phyloP scores from a whole-genome alignment of 1,284 basidiomycete genomes.

The Ceratobasidium sp. region DNA sequence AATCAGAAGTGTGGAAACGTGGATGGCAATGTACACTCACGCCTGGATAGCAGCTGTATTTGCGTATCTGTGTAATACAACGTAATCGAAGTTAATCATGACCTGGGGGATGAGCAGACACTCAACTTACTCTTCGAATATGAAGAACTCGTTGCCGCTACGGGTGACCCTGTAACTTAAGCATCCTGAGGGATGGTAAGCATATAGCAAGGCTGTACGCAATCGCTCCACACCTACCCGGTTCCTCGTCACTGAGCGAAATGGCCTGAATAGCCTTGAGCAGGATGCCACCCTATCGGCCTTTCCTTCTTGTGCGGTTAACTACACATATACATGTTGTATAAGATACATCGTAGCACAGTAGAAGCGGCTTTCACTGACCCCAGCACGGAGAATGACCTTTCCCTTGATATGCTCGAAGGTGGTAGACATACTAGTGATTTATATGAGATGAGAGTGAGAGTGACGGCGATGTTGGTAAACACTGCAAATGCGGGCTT shows the following conservation, averaged over 20 bases:
- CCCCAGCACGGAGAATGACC: slow-evolving; percentile 5
- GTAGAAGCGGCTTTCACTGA: neutral
- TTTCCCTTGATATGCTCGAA: neutral
- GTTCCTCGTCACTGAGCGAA: neutral
- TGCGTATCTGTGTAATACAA: neutral
- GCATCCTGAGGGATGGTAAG: neutral
- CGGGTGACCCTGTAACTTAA: neutral
- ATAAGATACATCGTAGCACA: neutral
- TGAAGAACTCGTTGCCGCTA: slow-evolving; percentile 9
- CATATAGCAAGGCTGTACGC: neutral
- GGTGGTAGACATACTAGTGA: neutral
- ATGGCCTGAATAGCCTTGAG: neutral
- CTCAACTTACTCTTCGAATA: slow-evolving; percentile 21
- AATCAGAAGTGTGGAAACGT: neutral
- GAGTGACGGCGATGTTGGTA: neutral
- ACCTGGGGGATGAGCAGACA: neutral
- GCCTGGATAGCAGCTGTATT: neutral
- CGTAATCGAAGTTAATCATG: neutral
- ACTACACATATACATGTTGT: neutral
- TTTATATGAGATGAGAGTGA: neutral
- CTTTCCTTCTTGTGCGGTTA: slow-evolving; percentile 3
- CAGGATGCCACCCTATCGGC: neutral
- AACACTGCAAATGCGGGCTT: neutral
- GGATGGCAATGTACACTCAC: neutral
- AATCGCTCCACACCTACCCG: neutral